A percentile compares a stretch with the other conserved stretches of the same genome.
These are phyloP conservation scores for Didymosphaeria variabile DNA, from an alignment of 2,329 filamentous ascomycete species.

Conservation along the genomic window DNA sequence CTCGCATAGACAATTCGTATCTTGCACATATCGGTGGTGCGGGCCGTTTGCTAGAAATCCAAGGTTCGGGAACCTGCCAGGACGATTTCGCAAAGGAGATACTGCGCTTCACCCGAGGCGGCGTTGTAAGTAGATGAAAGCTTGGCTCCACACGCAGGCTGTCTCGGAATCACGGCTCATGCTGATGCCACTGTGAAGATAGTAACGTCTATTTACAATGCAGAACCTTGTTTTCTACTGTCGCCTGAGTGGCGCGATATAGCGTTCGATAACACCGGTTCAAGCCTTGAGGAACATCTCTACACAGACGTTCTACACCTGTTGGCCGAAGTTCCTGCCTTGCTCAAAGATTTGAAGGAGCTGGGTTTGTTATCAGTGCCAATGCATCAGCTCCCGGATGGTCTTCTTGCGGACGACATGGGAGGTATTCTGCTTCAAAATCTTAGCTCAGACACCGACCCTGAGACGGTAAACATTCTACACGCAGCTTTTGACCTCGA, in stretches of 20 bases:
- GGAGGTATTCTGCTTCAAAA: constrained; percentile 17
- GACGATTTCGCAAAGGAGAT: constrained; percentile 44
- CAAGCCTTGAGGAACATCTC: constrained; percentile 37
- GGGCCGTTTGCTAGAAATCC: constrained; percentile 43
- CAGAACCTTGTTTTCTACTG: constrained; percentile 42
- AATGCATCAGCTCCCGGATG: not conserved
- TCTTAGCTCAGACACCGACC: not conserved
- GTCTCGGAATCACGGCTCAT: not conserved
- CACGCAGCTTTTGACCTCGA: constrained; percentile 12
- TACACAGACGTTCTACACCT: constrained; percentile 40
- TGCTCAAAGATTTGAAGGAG: constrained; percentile 39
- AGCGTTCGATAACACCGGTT: constrained; percentile 43
- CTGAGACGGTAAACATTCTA: not conserved
- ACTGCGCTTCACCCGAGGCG: constrained; percentile 40
- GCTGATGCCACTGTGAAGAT: constrained; percentile 32
- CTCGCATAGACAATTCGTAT: constrained; percentile 41
- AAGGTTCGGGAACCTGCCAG: constrained; percentile 37
- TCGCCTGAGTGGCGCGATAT: constrained; percentile 41
- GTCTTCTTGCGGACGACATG: constrained; percentile 1
- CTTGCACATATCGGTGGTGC: constrained; percentile 45
- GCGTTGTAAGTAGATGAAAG: constrained; percentile 35
- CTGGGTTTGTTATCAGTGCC: constrained; percentile 18
- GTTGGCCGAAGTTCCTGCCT: constrained; percentile 38
- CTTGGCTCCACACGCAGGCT: not conserved
- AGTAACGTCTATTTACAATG: constrained; percentile 42